Evolutionary conservation across 129 eudicot species (phyloP).

Genomic region (Arctium minus): DNA sequence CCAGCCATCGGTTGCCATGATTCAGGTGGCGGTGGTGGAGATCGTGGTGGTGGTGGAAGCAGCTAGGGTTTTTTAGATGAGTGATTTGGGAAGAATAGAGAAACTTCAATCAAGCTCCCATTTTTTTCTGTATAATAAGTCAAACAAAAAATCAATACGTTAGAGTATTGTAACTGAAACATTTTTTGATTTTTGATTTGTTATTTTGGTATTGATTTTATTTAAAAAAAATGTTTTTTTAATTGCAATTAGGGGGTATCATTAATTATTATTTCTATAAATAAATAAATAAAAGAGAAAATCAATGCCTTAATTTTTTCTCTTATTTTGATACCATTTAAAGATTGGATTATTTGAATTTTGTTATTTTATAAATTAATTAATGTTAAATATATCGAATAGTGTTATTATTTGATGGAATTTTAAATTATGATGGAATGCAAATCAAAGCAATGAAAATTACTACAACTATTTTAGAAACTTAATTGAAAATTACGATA

Average conservation of each 20-base stretch:
- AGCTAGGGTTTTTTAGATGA: slow-evolving; percentile 32
- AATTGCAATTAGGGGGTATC: neutral
- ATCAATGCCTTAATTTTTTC: neutral
- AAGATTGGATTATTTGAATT: neutral
- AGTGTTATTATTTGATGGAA: too few species aligned
- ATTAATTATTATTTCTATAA: neutral
- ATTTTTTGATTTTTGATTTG: neutral
- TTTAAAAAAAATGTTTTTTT: neutral
- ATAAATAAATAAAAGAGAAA: neutral
- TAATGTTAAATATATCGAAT: too few species aligned
- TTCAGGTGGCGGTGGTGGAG: neutral
- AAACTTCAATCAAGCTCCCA: neutral
- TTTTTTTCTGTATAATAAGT: neutral
- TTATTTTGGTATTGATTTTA: neutral
- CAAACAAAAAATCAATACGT: neutral
- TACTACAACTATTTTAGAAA: too few species aligned
- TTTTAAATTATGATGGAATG: too few species aligned
- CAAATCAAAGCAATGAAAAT: too few species aligned
- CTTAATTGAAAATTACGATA: too few species aligned
- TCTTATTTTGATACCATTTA: too few species aligned
- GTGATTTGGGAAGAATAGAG: slow-evolving; percentile 18
- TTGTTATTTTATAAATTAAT: too few species aligned
- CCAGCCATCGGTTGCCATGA: slow-evolving; percentile 22
- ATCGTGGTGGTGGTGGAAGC: neutral
- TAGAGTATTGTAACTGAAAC: neutral